Evolutionary conservation across 2,329 filamentous ascomycete species (phyloP).

Genomic region (Endocalyx cinctus): DNA sequence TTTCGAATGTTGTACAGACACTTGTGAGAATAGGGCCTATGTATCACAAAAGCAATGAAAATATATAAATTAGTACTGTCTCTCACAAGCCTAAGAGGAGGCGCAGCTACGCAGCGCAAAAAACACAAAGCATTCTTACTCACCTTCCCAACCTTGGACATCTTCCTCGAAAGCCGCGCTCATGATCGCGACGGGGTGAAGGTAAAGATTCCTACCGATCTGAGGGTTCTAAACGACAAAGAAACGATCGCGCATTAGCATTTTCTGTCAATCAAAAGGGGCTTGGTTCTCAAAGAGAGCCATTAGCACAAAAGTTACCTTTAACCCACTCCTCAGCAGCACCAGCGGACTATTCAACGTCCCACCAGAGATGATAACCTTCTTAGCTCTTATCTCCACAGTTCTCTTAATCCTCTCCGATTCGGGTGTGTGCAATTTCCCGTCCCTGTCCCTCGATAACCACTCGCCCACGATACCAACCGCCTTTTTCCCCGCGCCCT

Average conservation of each 20-base stretch:
- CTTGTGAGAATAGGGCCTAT: slow-evolving; percentile 72
- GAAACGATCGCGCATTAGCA: slow-evolving; percentile 1
- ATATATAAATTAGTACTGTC: no score
- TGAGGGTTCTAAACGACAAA: slow-evolving; percentile 60
- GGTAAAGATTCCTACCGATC: slow-evolving; percentile 74
- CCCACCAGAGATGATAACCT: slow-evolving; percentile 74
- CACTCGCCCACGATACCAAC: slow-evolving; percentile 70
- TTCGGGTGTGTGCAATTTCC: slow-evolving; percentile 47
- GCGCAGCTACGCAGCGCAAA: no score
- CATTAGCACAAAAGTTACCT: no score
- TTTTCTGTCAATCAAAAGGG: not conserved
- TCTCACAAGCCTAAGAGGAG: no score
- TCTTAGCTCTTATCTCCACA: slow-evolving; percentile 71
- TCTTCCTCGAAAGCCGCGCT: slow-evolving; percentile 65
- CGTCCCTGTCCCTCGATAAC: slow-evolving; percentile 64
- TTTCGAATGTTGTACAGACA: slow-evolving; percentile 72
- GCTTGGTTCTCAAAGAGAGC: no score
- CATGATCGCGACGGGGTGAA: slow-evolving; percentile 67
- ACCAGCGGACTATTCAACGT: slow-evolving; percentile 73
- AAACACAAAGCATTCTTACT: no score
- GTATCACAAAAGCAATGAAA: no score
- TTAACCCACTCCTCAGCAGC: slow-evolving; percentile 72
- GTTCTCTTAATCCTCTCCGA: slow-evolving; percentile 49
- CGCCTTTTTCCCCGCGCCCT: slow-evolving; percentile 46
- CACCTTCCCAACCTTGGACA: slow-evolving; percentile 62